phyloP scores from a whole-genome alignment of 805 yeast species.

The Isabelozyma pseudorhagii region DNA sequence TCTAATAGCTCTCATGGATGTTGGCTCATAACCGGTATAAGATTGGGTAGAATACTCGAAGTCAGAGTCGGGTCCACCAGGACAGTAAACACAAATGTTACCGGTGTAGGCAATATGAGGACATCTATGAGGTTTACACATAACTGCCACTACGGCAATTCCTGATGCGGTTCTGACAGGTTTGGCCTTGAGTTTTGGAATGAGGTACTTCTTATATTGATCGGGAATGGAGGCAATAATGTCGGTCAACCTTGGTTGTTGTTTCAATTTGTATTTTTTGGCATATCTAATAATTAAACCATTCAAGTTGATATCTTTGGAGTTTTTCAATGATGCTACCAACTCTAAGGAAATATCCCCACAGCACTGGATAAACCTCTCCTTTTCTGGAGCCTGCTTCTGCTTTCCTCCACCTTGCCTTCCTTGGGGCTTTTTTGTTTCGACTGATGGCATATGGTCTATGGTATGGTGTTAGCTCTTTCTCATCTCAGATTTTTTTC shows the following conservation, averaged over 20 bases:
- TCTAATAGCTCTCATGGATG: conserved; percentile 98
- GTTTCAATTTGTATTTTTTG: conserved; percentile 84
- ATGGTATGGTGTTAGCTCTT: conserved; percentile 4
- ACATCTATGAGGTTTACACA: conserved; percentile 99
- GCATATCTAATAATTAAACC: conserved; percentile 84
- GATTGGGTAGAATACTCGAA: conserved; percentile 98
- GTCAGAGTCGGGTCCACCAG: conserved; percentile 98
- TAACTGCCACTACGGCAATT: conserved; percentile 97
- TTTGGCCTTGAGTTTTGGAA: conserved; percentile 95
- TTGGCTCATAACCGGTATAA: conserved; percentile 97
- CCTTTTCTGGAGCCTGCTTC: conserved; percentile 85
- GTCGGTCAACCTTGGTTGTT: conserved; percentile 93
- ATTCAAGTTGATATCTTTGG: conserved; percentile 82
- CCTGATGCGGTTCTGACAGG: conserved; percentile 99
- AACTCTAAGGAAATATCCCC: conserved; percentile 87
- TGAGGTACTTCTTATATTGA: conserved; percentile 83
- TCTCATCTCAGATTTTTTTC: neutral
- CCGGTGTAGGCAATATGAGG: conserved; percentile 99
- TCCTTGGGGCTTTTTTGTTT: conserved; percentile 8
- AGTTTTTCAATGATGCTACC: conserved; percentile 68
- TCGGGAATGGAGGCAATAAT: conserved; percentile 94
- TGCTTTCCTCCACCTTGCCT: conserved; percentile 39
- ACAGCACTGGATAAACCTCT: conserved; percentile 87
- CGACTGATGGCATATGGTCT: conserved; percentile 29
- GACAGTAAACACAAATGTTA: conserved; percentile 96